These are phyloP conservation scores for Dysphania ambrosioides DNA, from an alignment of 148 eudicot genomes.

Conservation along the genomic window DNA sequence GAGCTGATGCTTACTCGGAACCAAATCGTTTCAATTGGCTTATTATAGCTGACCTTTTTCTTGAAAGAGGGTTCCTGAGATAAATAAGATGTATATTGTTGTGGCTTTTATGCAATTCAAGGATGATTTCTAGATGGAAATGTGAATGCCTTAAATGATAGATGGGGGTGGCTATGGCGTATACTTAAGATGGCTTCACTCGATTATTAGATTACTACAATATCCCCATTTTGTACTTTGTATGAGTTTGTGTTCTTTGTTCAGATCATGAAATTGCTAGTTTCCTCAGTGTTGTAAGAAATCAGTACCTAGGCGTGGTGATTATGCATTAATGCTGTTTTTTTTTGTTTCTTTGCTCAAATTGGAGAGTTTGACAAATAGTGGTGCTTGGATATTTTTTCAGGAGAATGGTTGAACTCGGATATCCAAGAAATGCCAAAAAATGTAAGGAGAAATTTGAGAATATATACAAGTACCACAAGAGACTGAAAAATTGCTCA, in stretches of 20 bases:
- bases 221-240: neutral
- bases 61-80: neutral
- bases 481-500: conserved; percentile 58
- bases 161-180: neutral
- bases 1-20: neutral
- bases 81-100: neutral
- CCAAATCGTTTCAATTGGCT: neutral
- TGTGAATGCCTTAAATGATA: neutral
- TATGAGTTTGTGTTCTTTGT: neutral
- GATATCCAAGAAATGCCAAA: conserved; percentile 66
- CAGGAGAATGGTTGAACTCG: conserved; percentile 75
- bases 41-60: neutral
- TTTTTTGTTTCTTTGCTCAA: neutral
- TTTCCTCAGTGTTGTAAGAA: neutral
- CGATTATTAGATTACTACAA: neutral
- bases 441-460: conserved; percentile 95
- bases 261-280: neutral
- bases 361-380: neutral
- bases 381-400: conserved; percentile 16
- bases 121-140: neutral
- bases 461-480: conserved; percentile 78
- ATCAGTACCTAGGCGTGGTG: neutral
- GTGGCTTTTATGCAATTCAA: neutral
- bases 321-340: neutral
- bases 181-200: neutral